These are phyloP conservation scores for Rhodotorula kratochvilovae DNA, from an alignment of 768 basidiomycete genomes.

Conservation along the genomic window DNA sequence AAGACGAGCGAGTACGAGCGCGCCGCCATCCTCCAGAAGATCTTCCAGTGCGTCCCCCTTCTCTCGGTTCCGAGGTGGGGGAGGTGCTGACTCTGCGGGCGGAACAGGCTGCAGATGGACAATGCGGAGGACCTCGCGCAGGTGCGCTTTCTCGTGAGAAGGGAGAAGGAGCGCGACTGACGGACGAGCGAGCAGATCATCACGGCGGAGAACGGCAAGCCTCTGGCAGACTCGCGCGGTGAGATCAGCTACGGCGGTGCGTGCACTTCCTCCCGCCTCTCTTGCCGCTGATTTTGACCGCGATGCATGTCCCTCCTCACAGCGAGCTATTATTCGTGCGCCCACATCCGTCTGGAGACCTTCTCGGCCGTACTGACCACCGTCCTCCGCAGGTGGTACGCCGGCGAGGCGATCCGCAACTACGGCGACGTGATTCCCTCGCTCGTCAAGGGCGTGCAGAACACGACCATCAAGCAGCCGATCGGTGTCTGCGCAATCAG, in stretches of 20 bases:
- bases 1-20: constrained; percentile 77
- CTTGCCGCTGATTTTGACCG: too few species aligned
- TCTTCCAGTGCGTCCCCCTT: constrained; percentile 52
- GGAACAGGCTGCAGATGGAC: constrained; percentile 62
- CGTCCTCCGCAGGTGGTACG: constrained; percentile 49
- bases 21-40: constrained; percentile 75
- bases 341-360: not conserved
- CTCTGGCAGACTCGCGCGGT: constrained; percentile 75
- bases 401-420: constrained; percentile 84
- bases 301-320: too few species aligned
- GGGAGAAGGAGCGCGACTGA: not conserved
- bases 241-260: constrained; percentile 82
- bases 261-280: constrained; percentile 51
- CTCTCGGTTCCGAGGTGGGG: not conserved
- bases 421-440: constrained; percentile 91
- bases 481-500: constrained; percentile 50
- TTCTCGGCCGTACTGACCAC: not conserved
- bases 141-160: constrained; percentile 54
- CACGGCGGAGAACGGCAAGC: constrained; percentile 93
- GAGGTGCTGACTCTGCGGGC: too few species aligned
- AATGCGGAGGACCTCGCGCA: constrained; percentile 80
- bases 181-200: not conserved
- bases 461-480: constrained; percentile 89
- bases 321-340: constrained; percentile 42
- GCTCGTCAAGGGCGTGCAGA: constrained; percentile 63